Evolutionary conservation across 1,139 yeast genomes (phyloP), one percentile per base, ranked within the genome.

Genomic region (Nadsonia commutata): DNA sequence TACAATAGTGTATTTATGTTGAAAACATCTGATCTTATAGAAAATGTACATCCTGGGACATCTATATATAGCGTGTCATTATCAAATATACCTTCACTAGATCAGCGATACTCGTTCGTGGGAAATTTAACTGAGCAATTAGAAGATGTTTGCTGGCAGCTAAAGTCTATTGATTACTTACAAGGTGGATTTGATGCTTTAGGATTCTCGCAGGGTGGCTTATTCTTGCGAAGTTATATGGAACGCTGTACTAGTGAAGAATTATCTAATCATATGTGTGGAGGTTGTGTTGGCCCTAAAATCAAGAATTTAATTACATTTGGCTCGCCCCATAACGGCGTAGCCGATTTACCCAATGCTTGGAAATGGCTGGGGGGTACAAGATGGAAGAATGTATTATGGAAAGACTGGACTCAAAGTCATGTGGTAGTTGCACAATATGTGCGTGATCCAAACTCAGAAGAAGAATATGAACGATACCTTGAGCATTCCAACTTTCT

Each of bases 131-230:
- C 73, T 51, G 63, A 62, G 2, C 71, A 74, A 49, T 23, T 62
- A 21, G 61, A 52, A 23, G 41, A 23, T 9, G 76, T 66, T 0
- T 74, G 79, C 50, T 60, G 61, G 3, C 66, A 68, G 45, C 54
- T 76, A 33, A 48, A 58, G 2, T 51, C 51, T 1, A 61, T 68
- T 1, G 63, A 72, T 0, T 72, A 70, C 44, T 62, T 78, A 13
- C 42, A 52, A 2, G 47, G 60, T 16, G 90, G 90, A 0, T 79
- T 81, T 56, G 80, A 80, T 56, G 83, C 79, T 3, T 68, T 83
- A 40, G 94, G 94, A 2, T 79, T 80, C 52, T 80, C 93, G 0
- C 94, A 83, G 56, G 94, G 94, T 31, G 94, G 94, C 0, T 59
- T 83, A 13, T 76, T 83, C 48, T 60, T 81, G 17, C 60, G 94